These are phyloP conservation scores for Naganishia cerealis DNA, from an alignment of 1,284 basidiomycete species.

Conservation along the genomic window DNA sequence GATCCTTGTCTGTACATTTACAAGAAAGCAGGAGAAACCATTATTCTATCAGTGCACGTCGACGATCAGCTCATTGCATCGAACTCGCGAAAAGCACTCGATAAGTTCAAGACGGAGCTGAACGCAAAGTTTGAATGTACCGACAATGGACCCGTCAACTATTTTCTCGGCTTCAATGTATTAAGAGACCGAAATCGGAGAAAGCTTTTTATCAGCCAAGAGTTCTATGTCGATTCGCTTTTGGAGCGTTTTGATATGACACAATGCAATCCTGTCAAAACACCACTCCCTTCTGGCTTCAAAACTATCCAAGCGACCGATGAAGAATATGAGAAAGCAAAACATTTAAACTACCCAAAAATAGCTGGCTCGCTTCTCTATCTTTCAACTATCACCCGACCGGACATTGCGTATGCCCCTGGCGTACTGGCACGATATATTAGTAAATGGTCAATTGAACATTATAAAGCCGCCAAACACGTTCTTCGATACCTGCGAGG, in stretches of 20 bases:
- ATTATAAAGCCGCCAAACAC: conserved; percentile 39
- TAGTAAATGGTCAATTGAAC: conserved; percentile 36
- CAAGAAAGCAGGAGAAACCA: background rate
- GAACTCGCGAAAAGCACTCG: conserved; percentile 35
- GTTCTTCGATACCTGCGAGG: conserved; percentile 37
- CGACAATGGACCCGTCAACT: too few relatives aligned
- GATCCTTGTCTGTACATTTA: conserved; percentile 53
- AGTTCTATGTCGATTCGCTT: conserved; percentile 35
- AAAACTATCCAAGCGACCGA: conserved; percentile 29
- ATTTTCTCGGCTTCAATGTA: too few relatives aligned
- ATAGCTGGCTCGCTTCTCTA: conserved; percentile 35
- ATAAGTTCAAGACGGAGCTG: conserved; percentile 38
- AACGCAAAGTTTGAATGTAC: conserved; percentile 35
- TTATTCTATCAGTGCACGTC: conserved; percentile 20
- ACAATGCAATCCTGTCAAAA: background rate
- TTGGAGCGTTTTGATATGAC: too few relatives aligned
- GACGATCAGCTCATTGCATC: conserved; percentile 31
- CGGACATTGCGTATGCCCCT: conserved; percentile 38
- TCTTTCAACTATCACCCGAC: conserved; percentile 35
- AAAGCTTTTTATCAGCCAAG: too few relatives aligned
- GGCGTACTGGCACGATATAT: conserved; percentile 34
- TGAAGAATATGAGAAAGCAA: conserved; percentile 18
- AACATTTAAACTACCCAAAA: conserved; percentile 15
- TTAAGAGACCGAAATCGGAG: too few relatives aligned
- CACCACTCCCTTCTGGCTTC: conserved; percentile 33